Evolutionary conservation across 805 yeast genomes (phyloP).

Genomic region (Pichia thaimueangensis): DNA sequence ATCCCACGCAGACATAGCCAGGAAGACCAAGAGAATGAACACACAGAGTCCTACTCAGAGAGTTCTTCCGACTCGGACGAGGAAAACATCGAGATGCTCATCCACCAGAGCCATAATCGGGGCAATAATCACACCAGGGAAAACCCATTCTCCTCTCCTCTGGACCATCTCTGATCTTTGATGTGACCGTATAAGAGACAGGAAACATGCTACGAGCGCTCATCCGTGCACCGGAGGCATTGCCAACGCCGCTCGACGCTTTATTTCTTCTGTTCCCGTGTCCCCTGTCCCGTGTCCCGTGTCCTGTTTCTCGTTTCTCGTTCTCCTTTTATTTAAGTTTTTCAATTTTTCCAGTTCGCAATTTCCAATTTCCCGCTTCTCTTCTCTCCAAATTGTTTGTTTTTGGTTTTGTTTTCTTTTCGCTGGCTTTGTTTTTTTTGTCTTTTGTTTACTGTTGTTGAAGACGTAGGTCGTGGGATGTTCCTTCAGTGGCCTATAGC

Average conservation of each 20-base stretch:
- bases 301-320: not conserved
- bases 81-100: slow-evolving; percentile 26
- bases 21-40: not conserved
- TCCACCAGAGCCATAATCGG: slow-evolving; percentile 5
- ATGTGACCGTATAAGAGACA: no score
- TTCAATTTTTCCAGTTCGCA: not conserved
- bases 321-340: not conserved
- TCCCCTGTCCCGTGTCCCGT: no score
- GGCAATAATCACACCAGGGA: not conserved
- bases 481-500: no score
- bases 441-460: not conserved
- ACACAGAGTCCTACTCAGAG: slow-evolving; percentile 11
- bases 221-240: slow-evolving; percentile 5
- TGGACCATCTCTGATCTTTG: no score
- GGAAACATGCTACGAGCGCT: no score
- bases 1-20: slow-evolving; percentile 7
- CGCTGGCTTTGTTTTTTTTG: not conserved
- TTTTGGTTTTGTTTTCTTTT: slow-evolving; percentile 6
- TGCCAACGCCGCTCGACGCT: no score
- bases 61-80: slow-evolving; percentile 28
- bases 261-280: no score
- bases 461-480: no score
- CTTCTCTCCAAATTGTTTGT: not conserved
- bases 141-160: slow-evolving; percentile 1
- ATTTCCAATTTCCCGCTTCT: no score